Evolutionary conservation across 768 basidiomycete genomes (phyloP), one percentile per base, ranked within the genome.

Genomic region (Russula olivacea): DNA sequence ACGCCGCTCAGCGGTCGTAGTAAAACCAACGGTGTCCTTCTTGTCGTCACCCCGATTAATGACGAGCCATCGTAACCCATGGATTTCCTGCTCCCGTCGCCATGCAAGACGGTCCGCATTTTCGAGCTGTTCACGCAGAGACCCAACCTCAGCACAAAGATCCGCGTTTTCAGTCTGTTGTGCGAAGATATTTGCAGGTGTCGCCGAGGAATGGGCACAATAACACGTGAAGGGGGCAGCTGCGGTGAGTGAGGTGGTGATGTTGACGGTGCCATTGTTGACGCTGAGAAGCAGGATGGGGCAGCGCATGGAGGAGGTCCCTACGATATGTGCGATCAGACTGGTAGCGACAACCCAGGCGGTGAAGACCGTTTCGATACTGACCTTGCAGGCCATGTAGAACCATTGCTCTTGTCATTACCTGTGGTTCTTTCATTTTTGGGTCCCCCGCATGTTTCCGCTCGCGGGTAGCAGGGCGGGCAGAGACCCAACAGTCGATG

Each of bases 51-150:
- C 53, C 28, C 74, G 71, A 66, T 86, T 81, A 59, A 81, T 76
- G 34, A 87, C 79, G 32, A 86, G 77, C 79, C 83, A 86, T 15
- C 81, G 80, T 50, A 89, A 75, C 14, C 87, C 88, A 61, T 84
- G 83, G 63, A 88, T 83, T 72, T 88, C 85, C 59, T 80, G 78
- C 62, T 82, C 84, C 65, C 80, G 82, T 68, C 82, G 80, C 45
- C 75, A 74, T 28, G 78, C 76, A 61, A 85, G 84, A 50, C 76
- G 75, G 69, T 87, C 84, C 14, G 88, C 76, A 30, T 71, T 66
- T 23, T 81, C 79, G 9, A 88, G 77, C 60, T 79, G 84, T 65
- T 79, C 81, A 61, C 81, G 75, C 66, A 87, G 74, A 15, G 74
- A 73, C 43, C 72, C 71, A 61, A 82, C n/a, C n/a, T n/a, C n/a